Conservation (phyloP, 2,329 filamentous ascomycete genomes). For the Penicillium italicum region DNA sequence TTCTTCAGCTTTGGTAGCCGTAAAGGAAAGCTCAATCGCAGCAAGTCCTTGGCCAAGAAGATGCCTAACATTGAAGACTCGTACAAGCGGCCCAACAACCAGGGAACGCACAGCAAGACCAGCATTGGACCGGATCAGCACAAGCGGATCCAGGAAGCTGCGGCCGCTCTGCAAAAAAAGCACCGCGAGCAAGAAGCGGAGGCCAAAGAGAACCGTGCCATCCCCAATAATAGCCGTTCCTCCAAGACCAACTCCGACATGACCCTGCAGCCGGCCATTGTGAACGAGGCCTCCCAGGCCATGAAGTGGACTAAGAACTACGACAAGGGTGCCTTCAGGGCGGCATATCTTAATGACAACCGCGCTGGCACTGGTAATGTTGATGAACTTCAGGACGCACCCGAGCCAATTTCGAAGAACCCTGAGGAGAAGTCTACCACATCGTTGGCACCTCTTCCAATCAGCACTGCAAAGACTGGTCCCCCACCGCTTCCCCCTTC, state of each 20-base stretch:
- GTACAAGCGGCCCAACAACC: conserved; percentile 49
- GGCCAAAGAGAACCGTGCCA: conserved; percentile 45
- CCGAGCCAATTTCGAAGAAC: conserved; percentile 13
- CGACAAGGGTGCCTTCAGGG: conserved; percentile 80
- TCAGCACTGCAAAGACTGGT: conserved; percentile 28
- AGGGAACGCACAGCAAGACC: conserved; percentile 65
- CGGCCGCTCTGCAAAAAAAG: conserved; percentile 72
- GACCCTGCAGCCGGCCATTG: conserved; percentile 78
- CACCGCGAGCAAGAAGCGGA: conserved; percentile 59
- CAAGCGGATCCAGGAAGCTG: conserved; percentile 86
- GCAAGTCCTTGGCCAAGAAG: conserved; percentile 67
- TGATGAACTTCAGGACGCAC: conserved; percentile 41
- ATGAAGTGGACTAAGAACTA: conserved; percentile 98
- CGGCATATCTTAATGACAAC: conserved; percentile 75
- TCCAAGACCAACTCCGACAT: conserved; percentile 85
- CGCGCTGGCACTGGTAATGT: conserved; percentile 66
- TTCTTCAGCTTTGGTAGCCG: conserved; percentile 81
- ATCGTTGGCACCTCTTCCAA: conserved; percentile 22
- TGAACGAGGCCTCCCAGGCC: conserved; percentile 83
- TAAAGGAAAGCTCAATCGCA: conserved; percentile 62
- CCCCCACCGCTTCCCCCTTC: conserved; percentile 31
- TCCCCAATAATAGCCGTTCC: conserved; percentile 56
- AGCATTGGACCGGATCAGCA: conserved; percentile 89
- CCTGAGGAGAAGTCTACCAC: conserved; percentile 41
- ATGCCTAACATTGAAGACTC: conserved; percentile 49